Percentiles rank a stretch among this genome's conserved stretches.
Conservation (phyloP, 805 yeast species). For the Nakazawaea holstii region DNA sequence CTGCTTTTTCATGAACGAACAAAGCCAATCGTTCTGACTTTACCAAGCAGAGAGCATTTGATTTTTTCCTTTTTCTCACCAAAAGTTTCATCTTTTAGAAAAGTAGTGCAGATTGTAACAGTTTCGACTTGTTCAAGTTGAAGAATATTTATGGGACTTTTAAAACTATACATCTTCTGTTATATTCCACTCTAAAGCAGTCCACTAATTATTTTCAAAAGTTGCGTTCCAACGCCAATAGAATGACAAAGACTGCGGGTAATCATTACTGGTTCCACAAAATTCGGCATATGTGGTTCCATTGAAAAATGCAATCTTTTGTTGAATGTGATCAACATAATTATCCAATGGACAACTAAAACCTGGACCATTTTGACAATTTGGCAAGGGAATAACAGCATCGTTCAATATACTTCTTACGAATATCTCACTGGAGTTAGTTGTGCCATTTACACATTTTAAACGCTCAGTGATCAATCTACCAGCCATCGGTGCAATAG, state of each 20-base stretch:
- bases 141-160: no score
- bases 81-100: no score
- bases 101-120: no score
- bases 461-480: slow-evolving; percentile 45
- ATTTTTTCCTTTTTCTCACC: no score
- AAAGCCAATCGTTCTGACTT: no score
- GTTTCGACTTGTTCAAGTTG: no score
- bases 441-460: slow-evolving; percentile 25
- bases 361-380: slow-evolving; percentile 50
- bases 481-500: slow-evolving; percentile 56
- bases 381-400: slow-evolving; percentile 45
- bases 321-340: slow-evolving; percentile 25
- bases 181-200: no score
- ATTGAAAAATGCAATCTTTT: slow-evolving; percentile 20
- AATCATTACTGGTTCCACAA: slow-evolving; percentile 22
- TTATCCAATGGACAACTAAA: slow-evolving; percentile 37
- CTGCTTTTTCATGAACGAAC: no score
- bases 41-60: no score
- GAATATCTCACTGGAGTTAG: slow-evolving; percentile 20
- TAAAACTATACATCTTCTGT: no score
- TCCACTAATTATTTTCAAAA: not conserved
- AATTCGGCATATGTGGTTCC: slow-evolving; percentile 20
- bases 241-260: slow-evolving; percentile 28
- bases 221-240: slow-evolving; percentile 32
- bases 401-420: slow-evolving; percentile 48